Evolutionary conservation across 148 eudicot species (phyloP).

Genomic region (Camellia japonica): DNA sequence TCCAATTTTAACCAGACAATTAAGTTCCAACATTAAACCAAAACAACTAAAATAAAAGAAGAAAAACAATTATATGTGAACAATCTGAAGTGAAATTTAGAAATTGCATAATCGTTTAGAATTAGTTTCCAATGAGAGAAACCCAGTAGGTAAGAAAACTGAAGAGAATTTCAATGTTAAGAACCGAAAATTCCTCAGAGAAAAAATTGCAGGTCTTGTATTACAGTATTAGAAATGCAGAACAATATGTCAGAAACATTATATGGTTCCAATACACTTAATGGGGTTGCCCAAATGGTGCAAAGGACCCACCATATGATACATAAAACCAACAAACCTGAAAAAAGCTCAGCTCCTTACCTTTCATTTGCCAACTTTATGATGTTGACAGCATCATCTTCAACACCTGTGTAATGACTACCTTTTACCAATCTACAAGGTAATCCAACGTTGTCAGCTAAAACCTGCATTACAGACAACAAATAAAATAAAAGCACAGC

Average conservation of each 20-base stretch:
- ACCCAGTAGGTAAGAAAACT: neutral
- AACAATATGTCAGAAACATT: neutral
- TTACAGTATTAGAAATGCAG: neutral
- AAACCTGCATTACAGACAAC: conserved; percentile 50
- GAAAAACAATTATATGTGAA: neutral
- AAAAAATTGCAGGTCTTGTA: neutral
- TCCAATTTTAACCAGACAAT: neutral
- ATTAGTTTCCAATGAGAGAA: neutral
- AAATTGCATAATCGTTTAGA: neutral
- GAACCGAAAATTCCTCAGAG: neutral
- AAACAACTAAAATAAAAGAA: neutral
- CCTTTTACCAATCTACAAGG: conserved; percentile 91
- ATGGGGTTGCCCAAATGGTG: neutral
- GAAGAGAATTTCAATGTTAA: neutral
- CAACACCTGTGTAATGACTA: conserved; percentile 91
- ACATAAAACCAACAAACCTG: neutral
- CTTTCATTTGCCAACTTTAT: conserved; percentile 77
- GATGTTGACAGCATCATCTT: conserved; percentile 92
- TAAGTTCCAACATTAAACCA: neutral
- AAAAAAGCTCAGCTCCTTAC: conserved; percentile 29
- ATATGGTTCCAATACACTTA: neutral
- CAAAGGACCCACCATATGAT: neutral
- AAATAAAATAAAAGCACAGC: conserved; percentile 11
- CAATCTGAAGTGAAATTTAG: neutral
- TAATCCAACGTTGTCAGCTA: conserved; percentile 91